These are phyloP conservation scores for Botrytis hyacinthi DNA, from an alignment of 2,329 filamentous ascomycete genomes.

Conservation along the genomic window DNA sequence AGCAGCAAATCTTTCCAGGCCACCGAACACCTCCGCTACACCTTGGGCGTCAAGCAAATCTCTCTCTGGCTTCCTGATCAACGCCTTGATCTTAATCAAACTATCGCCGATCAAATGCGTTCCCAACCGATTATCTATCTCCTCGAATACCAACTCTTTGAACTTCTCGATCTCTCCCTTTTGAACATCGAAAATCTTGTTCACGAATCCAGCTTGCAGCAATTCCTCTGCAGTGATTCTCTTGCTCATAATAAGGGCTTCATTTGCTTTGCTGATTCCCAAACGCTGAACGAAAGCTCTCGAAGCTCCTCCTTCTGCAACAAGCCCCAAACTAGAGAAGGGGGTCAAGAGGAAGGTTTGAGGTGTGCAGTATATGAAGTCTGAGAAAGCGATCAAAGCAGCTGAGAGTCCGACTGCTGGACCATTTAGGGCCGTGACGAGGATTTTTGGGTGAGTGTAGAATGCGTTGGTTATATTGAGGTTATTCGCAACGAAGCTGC, in stretches of 20 bases:
- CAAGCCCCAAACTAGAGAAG: constrained; percentile 84
- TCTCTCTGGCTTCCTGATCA: constrained; percentile 72
- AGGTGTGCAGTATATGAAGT: constrained; percentile 88
- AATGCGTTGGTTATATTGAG: constrained; percentile 87
- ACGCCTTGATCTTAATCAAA: constrained; percentile 77
- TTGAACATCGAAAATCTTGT: constrained; percentile 67
- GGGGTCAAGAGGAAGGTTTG: constrained; percentile 85
- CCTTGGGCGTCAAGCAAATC: constrained; percentile 74
- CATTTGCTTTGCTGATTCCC: constrained; percentile 79
- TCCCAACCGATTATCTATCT: constrained; percentile 80
- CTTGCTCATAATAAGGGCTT: constrained; percentile 89
- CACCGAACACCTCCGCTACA: constrained; percentile 80
- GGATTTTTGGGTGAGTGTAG: constrained; percentile 90
- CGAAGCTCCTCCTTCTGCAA: constrained; percentile 82
- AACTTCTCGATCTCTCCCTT: constrained; percentile 69
- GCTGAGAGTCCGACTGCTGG: constrained; percentile 87
- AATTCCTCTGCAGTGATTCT: constrained; percentile 72
- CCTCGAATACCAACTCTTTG: constrained; percentile 65
- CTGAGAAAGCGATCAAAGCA: constrained; percentile 76
- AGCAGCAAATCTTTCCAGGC: constrained; percentile 68
- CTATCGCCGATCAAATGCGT: constrained; percentile 77
- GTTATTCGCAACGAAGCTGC: constrained; percentile 78
- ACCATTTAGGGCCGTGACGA: constrained; percentile 87
- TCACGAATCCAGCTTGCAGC: constrained; percentile 76
- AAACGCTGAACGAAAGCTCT: constrained; percentile 76